These are phyloP conservation scores for Silybum marianum DNA, from an alignment of 129 eudicot genomes.

Conservation along the genomic window DNA sequence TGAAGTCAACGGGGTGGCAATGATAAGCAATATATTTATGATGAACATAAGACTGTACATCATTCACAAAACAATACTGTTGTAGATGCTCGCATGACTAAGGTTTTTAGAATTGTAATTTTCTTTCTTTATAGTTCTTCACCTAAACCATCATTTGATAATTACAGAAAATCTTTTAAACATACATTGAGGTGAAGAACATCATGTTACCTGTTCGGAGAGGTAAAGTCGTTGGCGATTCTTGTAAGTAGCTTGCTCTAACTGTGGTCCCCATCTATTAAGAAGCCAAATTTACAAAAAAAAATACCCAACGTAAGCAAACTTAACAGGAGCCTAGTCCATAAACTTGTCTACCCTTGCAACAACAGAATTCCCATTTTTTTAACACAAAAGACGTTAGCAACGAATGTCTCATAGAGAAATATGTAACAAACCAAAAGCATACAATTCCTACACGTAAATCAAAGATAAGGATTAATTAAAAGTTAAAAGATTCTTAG, in stretches of 20 bases:
- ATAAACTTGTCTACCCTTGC: background rate
- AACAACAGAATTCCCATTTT: background rate
- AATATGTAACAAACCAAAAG: background rate
- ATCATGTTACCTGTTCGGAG: constrained; percentile 76
- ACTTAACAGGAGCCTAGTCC: background rate
- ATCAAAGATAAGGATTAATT: background rate
- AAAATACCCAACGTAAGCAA: background rate
- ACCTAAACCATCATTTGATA: background rate
- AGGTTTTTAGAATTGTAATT: background rate
- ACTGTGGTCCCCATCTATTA: constrained; percentile 80
- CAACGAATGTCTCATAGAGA: background rate
- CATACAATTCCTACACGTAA: background rate
- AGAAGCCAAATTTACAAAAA: background rate
- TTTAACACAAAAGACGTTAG: background rate
- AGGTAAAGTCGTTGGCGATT: constrained; percentile 92
- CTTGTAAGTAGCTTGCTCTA: constrained; percentile 93
- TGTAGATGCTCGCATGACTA: background rate
- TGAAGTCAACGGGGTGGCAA: background rate
- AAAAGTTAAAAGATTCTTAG: background rate
- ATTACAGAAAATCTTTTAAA: background rate
- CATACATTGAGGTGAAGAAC: constrained; percentile 10
- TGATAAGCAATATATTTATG: background rate
- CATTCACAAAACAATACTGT: background rate
- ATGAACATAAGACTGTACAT: background rate
- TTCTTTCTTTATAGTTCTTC: background rate